A percentile compares a stretch with the other conserved stretches of the same genome.
Conservation (phyloP, 441 rosid genomes). For the Pelargonium myrrhifolium region DNA sequence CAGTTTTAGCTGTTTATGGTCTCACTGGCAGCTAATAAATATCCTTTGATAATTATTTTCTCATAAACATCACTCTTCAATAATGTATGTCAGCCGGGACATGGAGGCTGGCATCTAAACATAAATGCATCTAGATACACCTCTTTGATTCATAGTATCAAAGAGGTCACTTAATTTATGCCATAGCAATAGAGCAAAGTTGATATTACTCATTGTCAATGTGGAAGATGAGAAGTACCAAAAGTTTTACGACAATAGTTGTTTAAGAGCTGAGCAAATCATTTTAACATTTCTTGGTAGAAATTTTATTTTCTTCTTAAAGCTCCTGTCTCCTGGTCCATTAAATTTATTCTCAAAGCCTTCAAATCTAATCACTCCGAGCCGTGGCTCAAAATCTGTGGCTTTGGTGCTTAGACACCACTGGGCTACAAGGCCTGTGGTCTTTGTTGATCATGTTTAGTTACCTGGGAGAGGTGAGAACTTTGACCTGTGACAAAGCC, state of each 20-base stretch:
- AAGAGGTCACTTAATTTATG: slow-evolving; percentile 77
- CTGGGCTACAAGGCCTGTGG: background rate
- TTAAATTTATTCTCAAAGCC: background rate
- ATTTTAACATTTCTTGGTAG: slow-evolving; percentile 10
- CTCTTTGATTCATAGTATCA: slow-evolving; percentile 61
- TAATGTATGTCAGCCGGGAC: slow-evolving; percentile 6
- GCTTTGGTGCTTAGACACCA: background rate
- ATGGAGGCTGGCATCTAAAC: background rate
- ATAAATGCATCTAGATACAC: slow-evolving; percentile 72
- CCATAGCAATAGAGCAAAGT: slow-evolving; percentile 56
- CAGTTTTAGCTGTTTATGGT: slow-evolving; percentile 7
- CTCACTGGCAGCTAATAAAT: background rate
- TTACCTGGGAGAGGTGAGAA: too few relatives aligned
- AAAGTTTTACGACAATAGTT: slow-evolving; percentile 46
- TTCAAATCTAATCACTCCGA: slow-evolving; percentile 1
- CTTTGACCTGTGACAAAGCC: too few relatives aligned
- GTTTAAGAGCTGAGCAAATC: slow-evolving; percentile 4
- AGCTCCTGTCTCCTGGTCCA: background rate
- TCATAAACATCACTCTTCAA: background rate
- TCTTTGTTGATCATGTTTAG: background rate
- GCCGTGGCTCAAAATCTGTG: background rate
- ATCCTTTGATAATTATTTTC: background rate
- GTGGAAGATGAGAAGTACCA: slow-evolving; percentile 39
- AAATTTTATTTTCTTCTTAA: background rate
- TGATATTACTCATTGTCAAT: slow-evolving; percentile 46